A percentile compares a stretch with the other conserved stretches of the same genome.
These are phyloP conservation scores for Arthroderma sp. DNA, from an alignment of 2,329 filamentous ascomycete species.

Conservation along the genomic window DNA sequence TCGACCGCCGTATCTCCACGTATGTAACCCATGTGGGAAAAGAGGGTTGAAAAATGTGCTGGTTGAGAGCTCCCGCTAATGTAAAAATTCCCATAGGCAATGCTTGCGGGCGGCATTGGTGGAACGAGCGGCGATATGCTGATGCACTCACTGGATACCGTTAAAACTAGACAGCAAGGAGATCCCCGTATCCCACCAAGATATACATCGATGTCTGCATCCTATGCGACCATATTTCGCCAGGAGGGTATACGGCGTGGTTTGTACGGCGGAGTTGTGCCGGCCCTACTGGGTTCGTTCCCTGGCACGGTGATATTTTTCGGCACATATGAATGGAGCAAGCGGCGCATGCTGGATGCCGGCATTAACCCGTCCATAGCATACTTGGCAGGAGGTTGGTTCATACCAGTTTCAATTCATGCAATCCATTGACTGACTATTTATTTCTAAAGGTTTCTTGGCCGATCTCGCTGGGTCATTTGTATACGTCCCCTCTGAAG, in stretches of 20 bases:
- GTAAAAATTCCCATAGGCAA: constrained; percentile 46
- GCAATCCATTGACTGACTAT: constrained; percentile 12
- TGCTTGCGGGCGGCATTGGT: constrained; percentile 87
- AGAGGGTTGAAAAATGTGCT: not conserved
- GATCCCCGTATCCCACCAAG: constrained; percentile 86
- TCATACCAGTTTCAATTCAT: not conserved
- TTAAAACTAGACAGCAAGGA: constrained; percentile 95
- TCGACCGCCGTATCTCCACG: constrained; percentile 12
- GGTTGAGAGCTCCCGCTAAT: constrained; percentile 1
- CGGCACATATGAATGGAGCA: constrained; percentile 90
- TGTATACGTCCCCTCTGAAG: constrained; percentile 92
- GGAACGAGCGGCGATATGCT: constrained; percentile 90
- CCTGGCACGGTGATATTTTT: constrained; percentile 92
- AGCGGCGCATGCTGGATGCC: constrained; percentile 71
- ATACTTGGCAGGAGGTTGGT: constrained; percentile 69
- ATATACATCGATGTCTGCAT: constrained; percentile 79
- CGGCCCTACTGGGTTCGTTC: constrained; percentile 83
- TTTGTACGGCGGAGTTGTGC: constrained; percentile 84
- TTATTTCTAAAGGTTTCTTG: constrained; percentile 53
- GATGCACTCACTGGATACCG: constrained; percentile 97
- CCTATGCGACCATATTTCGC: constrained; percentile 83
- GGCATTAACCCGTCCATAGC: constrained; percentile 71
- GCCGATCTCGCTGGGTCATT: constrained; percentile 86
- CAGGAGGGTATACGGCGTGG: constrained; percentile 81
- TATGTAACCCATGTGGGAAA: constrained; percentile 3